phyloP scores from a whole-genome alignment of 305 asterid species.

The Striga hermonthica region DNA sequence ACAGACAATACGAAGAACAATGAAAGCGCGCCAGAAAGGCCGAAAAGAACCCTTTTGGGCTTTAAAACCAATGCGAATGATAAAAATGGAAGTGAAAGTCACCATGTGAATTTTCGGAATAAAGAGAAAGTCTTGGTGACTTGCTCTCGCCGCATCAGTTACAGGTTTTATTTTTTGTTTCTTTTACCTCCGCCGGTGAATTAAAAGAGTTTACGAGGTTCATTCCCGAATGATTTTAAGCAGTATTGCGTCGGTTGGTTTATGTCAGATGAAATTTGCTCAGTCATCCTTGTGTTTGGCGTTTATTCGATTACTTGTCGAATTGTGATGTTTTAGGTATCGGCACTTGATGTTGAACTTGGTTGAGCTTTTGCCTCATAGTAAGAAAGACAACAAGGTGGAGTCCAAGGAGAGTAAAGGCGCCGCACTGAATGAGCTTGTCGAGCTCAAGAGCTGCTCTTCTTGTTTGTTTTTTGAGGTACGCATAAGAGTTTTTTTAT shows the following conservation, averaged over 20 bases:
- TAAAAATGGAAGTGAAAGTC: conserved; percentile 29
- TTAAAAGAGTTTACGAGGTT: neutral
- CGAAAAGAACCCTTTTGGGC: conserved; percentile 78
- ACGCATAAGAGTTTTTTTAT: neutral
- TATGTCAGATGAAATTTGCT: neutral
- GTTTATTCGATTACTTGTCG: conserved; percentile 6
- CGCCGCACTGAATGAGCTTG: conserved; percentile 80
- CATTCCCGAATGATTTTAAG: neutral
- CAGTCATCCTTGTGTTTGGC: neutral
- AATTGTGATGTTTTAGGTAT: conserved; percentile 50
- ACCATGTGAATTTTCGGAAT: conserved; percentile 46
- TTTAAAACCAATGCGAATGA: conserved; percentile 45
- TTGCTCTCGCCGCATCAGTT: conserved; percentile 83
- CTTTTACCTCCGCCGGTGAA: neutral
- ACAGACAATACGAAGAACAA: conserved; percentile 42
- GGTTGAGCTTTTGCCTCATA: conserved; percentile 83
- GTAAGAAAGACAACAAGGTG: conserved; percentile 89
- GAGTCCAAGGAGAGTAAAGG: conserved; percentile 94
- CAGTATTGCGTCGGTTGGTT: neutral
- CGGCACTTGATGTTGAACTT: conserved; percentile 90
- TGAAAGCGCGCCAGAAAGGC: conserved; percentile 64
- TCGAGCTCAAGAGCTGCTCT: conserved; percentile 82
- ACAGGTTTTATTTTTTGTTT: conserved; percentile 45
- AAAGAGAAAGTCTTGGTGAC: conserved; percentile 86
- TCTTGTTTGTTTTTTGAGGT: conserved; percentile 98